Evolutionary conservation across 495 filamentous ascomycete genomes (phyloP).

Genomic region (Hypoxylon fragiforme): DNA sequence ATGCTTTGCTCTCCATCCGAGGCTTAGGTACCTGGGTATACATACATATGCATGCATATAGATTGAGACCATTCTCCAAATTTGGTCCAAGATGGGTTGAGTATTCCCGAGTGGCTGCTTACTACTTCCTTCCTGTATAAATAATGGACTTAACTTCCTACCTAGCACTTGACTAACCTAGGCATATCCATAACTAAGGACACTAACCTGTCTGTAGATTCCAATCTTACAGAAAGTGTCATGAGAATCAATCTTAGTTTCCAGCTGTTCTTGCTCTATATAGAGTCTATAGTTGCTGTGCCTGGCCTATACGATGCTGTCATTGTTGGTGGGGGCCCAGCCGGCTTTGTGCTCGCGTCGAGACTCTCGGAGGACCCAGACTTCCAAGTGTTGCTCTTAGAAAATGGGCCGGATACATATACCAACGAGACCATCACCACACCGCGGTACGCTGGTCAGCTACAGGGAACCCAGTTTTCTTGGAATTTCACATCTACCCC

Average conservation of each 20-base stretch:
- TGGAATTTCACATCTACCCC: constrained; percentile 34
- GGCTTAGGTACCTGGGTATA: too few relatives aligned
- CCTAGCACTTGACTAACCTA: too few relatives aligned
- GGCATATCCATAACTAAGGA: too few relatives aligned
- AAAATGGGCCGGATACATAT: constrained; percentile 43
- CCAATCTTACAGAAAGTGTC: too few relatives aligned
- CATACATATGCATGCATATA: too few relatives aligned
- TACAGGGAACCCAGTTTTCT: constrained; percentile 15
- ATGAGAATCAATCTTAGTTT: constrained; percentile 2
- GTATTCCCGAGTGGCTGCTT: too few relatives aligned
- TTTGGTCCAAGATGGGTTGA: too few relatives aligned
- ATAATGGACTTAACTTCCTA: too few relatives aligned
- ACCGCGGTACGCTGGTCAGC: constrained; percentile 38
- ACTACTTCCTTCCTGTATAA: not conserved
- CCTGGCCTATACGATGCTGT: constrained; percentile 19
- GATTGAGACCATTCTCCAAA: too few relatives aligned
- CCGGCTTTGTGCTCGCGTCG: constrained; percentile 52
- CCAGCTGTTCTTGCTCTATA: not conserved
- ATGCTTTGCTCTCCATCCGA: too few relatives aligned
- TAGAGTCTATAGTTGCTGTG: not conserved
- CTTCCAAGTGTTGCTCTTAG: constrained; percentile 48
- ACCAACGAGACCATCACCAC: constrained; percentile 14
- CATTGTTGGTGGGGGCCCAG: constrained; percentile 46
- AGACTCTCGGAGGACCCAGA: constrained; percentile 51
- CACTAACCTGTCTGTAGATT: too few relatives aligned